Conservation (phyloP, 306 rosid genomes). For the Lablab purpureus region DNA sequence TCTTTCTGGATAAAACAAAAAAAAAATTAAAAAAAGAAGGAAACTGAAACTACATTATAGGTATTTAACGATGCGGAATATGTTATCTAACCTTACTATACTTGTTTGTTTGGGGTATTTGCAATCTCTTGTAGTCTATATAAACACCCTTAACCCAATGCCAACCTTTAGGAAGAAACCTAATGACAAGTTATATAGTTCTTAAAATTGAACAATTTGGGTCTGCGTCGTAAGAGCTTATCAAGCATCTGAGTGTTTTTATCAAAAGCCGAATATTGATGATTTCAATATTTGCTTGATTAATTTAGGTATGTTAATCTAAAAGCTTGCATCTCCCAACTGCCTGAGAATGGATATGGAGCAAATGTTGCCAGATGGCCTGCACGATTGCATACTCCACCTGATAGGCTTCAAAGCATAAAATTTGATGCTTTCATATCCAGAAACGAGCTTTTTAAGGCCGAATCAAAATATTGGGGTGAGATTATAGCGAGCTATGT, state of each 20-base stretch:
- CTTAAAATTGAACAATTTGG: slow-evolving; percentile 34
- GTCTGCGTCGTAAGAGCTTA: slow-evolving; percentile 12
- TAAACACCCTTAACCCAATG: slow-evolving; percentile 23
- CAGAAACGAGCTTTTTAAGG: slow-evolving; percentile 87
- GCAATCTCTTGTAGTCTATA: background rate
- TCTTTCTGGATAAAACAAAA: background rate
- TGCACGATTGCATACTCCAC: slow-evolving; percentile 79
- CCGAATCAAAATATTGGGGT: slow-evolving; percentile 86
- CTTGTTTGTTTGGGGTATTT: background rate
- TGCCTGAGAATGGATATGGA: slow-evolving; percentile 85
- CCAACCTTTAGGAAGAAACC: background rate
- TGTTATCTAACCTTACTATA: slow-evolving; percentile 10
- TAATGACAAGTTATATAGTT: slow-evolving; percentile 19
- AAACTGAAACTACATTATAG: background rate
- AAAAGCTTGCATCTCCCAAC: slow-evolving; percentile 76
- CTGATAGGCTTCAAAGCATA: slow-evolving; percentile 88
- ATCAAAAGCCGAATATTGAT: slow-evolving; percentile 29
- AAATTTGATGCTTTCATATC: slow-evolving; percentile 82
- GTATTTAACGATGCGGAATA: background rate
- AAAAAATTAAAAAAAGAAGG: background rate
- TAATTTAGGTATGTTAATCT: slow-evolving; percentile 79
- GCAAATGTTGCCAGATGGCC: slow-evolving; percentile 79
- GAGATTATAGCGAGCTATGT: slow-evolving; percentile 72
- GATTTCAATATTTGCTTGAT: slow-evolving; percentile 40
- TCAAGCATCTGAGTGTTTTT: background rate